These are phyloP conservation scores for Colletotrichum gigasporum DNA, from an alignment of 2,329 filamentous ascomycete species.

Conservation along the genomic window DNA sequence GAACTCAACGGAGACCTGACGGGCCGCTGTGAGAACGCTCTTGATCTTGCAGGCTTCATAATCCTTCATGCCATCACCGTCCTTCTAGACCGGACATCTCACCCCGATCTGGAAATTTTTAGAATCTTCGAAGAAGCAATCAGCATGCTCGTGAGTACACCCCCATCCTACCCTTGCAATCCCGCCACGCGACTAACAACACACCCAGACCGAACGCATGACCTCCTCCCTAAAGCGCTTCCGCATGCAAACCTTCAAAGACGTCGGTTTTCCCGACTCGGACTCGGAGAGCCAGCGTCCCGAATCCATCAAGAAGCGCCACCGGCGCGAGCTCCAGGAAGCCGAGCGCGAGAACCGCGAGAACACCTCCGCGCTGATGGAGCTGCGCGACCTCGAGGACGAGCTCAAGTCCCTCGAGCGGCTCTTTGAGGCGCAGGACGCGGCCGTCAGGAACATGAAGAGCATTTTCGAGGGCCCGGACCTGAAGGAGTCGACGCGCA, in stretches of 20 bases:
- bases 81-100: slow-evolving; percentile 66
- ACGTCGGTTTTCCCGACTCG: slow-evolving; percentile 45
- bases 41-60: slow-evolving; percentile 71
- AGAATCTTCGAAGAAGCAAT: slow-evolving; percentile 74
- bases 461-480: not conserved
- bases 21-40: slow-evolving; percentile 67
- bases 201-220: slow-evolving; percentile 68
- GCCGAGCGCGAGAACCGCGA: slow-evolving; percentile 68
- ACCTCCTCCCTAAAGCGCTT: slow-evolving; percentile 71
- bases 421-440: slow-evolving; percentile 66
- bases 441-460: slow-evolving; percentile 49
- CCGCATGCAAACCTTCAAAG: slow-evolving; percentile 62
- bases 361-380: slow-evolving; percentile 69
- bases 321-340: slow-evolving; percentile 43
- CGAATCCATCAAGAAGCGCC: slow-evolving; percentile 52
- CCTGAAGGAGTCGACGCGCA: not conserved
- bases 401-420: slow-evolving; percentile 66
- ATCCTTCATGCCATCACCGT: slow-evolving; percentile 70
- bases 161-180: too few species aligned
- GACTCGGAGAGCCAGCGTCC: slow-evolving; percentile 51
- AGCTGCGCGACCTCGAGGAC: slow-evolving; percentile 72
- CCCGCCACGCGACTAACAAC: not conserved
- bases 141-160: slow-evolving; percentile 61
- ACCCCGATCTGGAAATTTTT: slow-evolving; percentile 70
- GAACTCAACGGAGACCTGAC: slow-evolving; percentile 73